Evolutionary conservation across 208 protist species (phyloP).

Genomic region (Leishmania martiniquensis): DNA sequence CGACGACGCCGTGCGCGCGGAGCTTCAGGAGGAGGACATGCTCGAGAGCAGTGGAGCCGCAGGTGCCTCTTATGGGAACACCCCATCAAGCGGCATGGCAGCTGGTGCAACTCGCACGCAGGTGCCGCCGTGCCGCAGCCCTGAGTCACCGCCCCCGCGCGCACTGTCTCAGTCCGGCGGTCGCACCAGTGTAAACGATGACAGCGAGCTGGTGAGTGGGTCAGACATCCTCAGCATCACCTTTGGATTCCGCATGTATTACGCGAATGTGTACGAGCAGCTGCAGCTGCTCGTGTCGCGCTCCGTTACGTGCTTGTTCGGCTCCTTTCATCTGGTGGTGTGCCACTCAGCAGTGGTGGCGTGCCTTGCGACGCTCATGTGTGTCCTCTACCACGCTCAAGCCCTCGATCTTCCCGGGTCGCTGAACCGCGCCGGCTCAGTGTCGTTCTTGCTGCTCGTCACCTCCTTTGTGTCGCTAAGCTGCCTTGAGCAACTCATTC

Average conservation of each 20-base stretch:
- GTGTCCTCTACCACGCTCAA: slow-evolving; percentile 81
- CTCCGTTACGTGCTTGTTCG: slow-evolving; percentile 63
- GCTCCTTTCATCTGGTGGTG: slow-evolving; percentile 81
- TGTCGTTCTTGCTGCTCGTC: slow-evolving; percentile 88
- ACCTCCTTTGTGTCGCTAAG: slow-evolving; percentile 89
- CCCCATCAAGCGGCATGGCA: not conserved
- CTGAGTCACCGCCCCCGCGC: slow-evolving; percentile 13
- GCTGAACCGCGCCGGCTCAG: slow-evolving; percentile 86
- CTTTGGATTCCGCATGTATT: slow-evolving; percentile 66
- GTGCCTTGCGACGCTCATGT: slow-evolving; percentile 77
- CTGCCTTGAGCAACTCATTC: slow-evolving; percentile 85
- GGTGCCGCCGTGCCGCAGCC: slow-evolving; percentile 27
- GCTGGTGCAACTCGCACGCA: slow-evolving; percentile 5
- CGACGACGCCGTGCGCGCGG: slow-evolving; percentile 65
- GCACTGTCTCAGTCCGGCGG: slow-evolving; percentile 8
- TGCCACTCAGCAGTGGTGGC: slow-evolving; percentile 83
- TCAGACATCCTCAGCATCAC: slow-evolving; percentile 56
- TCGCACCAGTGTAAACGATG: not conserved
- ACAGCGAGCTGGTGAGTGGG: slow-evolving; percentile 10
- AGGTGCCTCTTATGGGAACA: no score
- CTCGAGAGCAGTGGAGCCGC: slow-evolving; percentile 1
- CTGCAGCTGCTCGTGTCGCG: slow-evolving; percentile 73
- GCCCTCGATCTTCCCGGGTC: slow-evolving; percentile 80
- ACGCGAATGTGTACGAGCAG: slow-evolving; percentile 89
- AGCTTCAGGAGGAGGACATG: slow-evolving; percentile 54